These are phyloP conservation scores for Hypsizygus marmoreus DNA, from an alignment of 768 basidiomycete genomes.

Conservation along the genomic window DNA sequence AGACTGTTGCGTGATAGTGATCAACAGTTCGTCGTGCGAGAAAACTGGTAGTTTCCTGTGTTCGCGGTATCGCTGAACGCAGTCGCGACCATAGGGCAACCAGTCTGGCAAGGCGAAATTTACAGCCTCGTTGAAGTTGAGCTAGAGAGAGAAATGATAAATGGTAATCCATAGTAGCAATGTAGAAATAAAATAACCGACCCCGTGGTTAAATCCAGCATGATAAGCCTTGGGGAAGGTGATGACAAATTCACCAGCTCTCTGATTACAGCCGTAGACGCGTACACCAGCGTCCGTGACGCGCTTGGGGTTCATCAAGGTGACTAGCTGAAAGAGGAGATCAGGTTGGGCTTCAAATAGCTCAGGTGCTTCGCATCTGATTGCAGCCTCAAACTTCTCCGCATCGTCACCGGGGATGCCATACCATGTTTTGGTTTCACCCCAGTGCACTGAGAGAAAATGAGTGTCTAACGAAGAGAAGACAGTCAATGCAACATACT, in stretches of 20 bases:
- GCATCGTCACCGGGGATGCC: slow-evolving; percentile 96
- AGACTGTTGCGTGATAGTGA: slow-evolving; percentile 97
- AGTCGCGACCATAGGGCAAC: slow-evolving; percentile 84
- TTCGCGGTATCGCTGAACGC: slow-evolving; percentile 87
- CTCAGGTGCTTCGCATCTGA: slow-evolving; percentile 93
- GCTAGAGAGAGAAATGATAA: slow-evolving; percentile 44
- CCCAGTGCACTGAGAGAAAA: slow-evolving; percentile 84
- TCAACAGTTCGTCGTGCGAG: slow-evolving; percentile 94
- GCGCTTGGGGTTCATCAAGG: slow-evolving; percentile 93
- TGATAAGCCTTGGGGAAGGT: slow-evolving; percentile 98
- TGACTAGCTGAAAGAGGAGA: slow-evolving; percentile 95
- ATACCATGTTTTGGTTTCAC: slow-evolving; percentile 99
- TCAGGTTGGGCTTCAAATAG: slow-evolving; percentile 98
- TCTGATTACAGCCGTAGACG: slow-evolving; percentile 93
- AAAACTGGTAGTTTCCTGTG: slow-evolving; percentile 95
- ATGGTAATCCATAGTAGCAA: slow-evolving; percentile 10
- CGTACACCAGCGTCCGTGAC: slow-evolving; percentile 86
- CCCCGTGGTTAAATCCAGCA: slow-evolving; percentile 97
- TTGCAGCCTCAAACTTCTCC: slow-evolving; percentile 94
- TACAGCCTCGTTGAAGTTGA: slow-evolving; percentile 99
- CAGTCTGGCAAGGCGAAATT: slow-evolving; percentile 98
- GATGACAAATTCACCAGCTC: slow-evolving; percentile 96
- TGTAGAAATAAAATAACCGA: slow-evolving; percentile 45
- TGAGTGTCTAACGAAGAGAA: too few species aligned
- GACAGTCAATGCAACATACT: slow-evolving; percentile 57